Percentiles rank a stretch among this genome's conserved stretches.
These are phyloP conservation scores for Viola odorata DNA, from an alignment of 345 rosid genomes.

Conservation along the genomic window DNA sequence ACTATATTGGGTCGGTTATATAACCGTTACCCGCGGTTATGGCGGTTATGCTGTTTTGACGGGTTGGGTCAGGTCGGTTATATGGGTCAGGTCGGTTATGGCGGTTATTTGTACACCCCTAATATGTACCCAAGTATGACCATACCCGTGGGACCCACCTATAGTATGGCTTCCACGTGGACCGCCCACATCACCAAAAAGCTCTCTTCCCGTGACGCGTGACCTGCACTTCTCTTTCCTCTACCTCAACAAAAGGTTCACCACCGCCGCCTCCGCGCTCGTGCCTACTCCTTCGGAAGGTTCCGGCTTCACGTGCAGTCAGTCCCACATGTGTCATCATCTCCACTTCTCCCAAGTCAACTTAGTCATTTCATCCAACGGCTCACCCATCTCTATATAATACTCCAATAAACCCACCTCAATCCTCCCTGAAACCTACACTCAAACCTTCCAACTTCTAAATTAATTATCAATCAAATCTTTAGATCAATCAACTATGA, in stretches of 20 bases:
- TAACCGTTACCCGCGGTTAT: too few species aligned
- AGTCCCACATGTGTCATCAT: conserved; percentile 32
- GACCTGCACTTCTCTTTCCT: not conserved
- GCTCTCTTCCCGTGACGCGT: conserved; percentile 32
- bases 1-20: too few species aligned
- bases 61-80: too few species aligned
- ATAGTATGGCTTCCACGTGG: conserved; percentile 26
- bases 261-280: conserved; percentile 27
- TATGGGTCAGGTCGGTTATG: too few species aligned
- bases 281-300: conserved; percentile 18
- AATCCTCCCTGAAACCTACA: too few species aligned
- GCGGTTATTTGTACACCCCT: too few species aligned
- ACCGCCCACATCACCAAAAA: conserved; percentile 5
- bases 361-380: conserved; percentile 42
- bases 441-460: not conserved
- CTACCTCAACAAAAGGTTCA: not conserved
- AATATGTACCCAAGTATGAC: too few species aligned
- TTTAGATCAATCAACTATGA: conserved; percentile 30
- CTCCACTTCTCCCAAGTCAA: conserved; percentile 25
- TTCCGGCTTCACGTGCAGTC: conserved; percentile 25
- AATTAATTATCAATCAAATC: not conserved
- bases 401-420: not conserved
- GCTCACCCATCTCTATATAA: conserved; percentile 13
- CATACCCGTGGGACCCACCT: conserved; percentile 13
- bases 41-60: too few species aligned